These are phyloP conservation scores for Alternaria novae-zelandiae DNA, from an alignment of 2,329 filamentous ascomycete genomes.

Conservation along the genomic window DNA sequence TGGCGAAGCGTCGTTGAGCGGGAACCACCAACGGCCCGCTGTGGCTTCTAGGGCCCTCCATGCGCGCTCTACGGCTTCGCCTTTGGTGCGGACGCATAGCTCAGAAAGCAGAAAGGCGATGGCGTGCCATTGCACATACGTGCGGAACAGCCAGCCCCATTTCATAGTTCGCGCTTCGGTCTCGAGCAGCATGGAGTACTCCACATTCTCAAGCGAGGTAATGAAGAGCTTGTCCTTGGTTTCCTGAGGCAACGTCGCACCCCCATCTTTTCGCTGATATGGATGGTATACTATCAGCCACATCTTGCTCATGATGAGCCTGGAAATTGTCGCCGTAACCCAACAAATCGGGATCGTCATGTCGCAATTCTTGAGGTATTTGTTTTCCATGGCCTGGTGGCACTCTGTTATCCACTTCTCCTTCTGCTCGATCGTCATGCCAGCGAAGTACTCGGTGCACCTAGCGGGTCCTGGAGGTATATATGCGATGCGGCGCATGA, in stretches of 20 bases:
- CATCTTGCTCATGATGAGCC: slow-evolving; percentile 78
- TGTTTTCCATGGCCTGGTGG: slow-evolving; percentile 55
- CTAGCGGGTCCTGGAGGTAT: slow-evolving; percentile 51
- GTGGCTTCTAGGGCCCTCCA: slow-evolving; percentile 64
- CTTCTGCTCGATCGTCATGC: slow-evolving; percentile 55
- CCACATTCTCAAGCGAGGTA: slow-evolving; percentile 75
- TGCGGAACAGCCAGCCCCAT: slow-evolving; percentile 70
- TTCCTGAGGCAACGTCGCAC: slow-evolving; percentile 62
- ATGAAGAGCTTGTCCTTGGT: slow-evolving; percentile 73
- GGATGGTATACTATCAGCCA: slow-evolving; percentile 80
- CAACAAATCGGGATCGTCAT: slow-evolving; percentile 67
- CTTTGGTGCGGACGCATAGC: slow-evolving; percentile 63
- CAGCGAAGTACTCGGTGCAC: slow-evolving; percentile 52
- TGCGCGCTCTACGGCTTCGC: slow-evolving; percentile 65
- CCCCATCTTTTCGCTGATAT: slow-evolving; percentile 66
- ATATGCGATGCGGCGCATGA: slow-evolving; percentile 55
- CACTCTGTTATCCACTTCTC: slow-evolving; percentile 59
- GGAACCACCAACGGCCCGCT: slow-evolving; percentile 51
- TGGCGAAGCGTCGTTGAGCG: slow-evolving; percentile 30
- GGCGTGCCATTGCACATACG: slow-evolving; percentile 70
- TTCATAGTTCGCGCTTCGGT: slow-evolving; percentile 66
- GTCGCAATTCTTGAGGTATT: slow-evolving; percentile 60
- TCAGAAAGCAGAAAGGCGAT: slow-evolving; percentile 67
- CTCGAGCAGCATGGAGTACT: slow-evolving; percentile 71
- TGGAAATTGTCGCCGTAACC: slow-evolving; percentile 71